Percentiles rank a stretch among this genome's conserved stretches.
phyloP scores from a whole-genome alignment of 805 yeast genomes.

The Wilhelminamyces savonicus region DNA sequence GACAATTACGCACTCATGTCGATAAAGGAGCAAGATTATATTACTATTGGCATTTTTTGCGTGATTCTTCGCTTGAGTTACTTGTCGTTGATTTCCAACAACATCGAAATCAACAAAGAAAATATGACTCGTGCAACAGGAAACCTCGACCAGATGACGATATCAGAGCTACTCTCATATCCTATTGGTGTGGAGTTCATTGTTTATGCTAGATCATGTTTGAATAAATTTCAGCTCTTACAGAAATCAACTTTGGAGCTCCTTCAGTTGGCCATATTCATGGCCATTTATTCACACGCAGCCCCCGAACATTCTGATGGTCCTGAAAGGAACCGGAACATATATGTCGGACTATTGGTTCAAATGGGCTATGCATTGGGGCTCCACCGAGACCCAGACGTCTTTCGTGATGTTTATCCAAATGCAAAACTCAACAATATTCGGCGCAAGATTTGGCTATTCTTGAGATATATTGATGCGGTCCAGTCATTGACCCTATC shows the following conservation, averaged over 20 bases:
- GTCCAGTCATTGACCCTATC: constrained; percentile 8
- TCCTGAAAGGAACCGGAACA: constrained; percentile 9
- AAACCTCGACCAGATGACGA: constrained; percentile 2
- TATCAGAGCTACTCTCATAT: not conserved
- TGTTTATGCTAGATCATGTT: constrained; percentile 10
- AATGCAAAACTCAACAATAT: constrained; percentile 5
- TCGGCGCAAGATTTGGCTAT: constrained; percentile 11
- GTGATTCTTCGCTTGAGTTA: constrained; percentile 10
- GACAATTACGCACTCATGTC: not conserved
- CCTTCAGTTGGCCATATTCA: constrained; percentile 7
- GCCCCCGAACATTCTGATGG: constrained; percentile 14
- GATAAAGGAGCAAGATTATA: constrained; percentile 3
- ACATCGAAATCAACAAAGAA: not conserved
- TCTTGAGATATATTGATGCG: constrained; percentile 7
- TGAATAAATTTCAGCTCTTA: constrained; percentile 7
- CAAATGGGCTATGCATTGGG: constrained; percentile 10
- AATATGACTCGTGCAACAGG: not conserved
- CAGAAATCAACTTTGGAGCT: constrained; percentile 5
- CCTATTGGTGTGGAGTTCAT: constrained; percentile 12
- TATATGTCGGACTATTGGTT: constrained; percentile 8
- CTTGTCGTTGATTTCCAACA: constrained; percentile 9
- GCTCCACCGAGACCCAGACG: constrained; percentile 10
- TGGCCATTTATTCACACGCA: constrained; percentile 7
- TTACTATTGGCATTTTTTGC: constrained; percentile 8
- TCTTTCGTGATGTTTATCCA: constrained; percentile 2